Conservation (phyloP, 192 early-diverging fungal species). For the Chytriomyces sp. region DNA sequence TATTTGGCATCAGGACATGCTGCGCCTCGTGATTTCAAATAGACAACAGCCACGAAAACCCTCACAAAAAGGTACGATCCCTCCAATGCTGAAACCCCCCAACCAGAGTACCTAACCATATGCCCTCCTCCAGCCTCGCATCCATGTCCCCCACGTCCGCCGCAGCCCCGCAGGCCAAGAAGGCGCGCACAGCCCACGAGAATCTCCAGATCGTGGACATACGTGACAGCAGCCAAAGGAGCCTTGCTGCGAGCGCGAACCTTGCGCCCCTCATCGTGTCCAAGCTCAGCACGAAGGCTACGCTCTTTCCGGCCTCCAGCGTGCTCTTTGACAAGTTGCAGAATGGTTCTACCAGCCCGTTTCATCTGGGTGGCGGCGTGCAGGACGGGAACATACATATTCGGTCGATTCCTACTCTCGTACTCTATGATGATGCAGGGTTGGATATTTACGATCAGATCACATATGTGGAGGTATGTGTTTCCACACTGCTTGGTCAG, state of each 20-base stretch:
- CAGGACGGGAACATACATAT: not conserved
- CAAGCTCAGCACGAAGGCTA: not conserved
- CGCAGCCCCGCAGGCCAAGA: too few relatives aligned
- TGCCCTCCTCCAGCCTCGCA: too few relatives aligned
- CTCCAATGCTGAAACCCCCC: too few relatives aligned
- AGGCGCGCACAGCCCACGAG: too few relatives aligned
- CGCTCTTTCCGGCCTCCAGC: not conserved
- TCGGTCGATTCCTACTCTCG: slow-evolving; percentile 74
- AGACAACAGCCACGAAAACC: too few relatives aligned
- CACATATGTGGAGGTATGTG: slow-evolving; percentile 72
- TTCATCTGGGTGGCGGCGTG: not conserved
- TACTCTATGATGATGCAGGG: slow-evolving; percentile 83
- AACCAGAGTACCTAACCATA: too few relatives aligned
- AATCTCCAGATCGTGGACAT: slow-evolving; percentile 20
- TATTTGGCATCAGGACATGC: too few relatives aligned
- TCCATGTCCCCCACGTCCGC: too few relatives aligned
- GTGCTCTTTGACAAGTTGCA: not conserved
- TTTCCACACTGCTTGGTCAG: too few relatives aligned
- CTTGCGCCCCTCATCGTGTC: slow-evolving; percentile 8
- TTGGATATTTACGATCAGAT: slow-evolving; percentile 90
- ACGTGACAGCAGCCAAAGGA: not conserved
- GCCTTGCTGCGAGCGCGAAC: slow-evolving; percentile 4
- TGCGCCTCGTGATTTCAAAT: too few relatives aligned
- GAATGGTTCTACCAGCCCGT: slow-evolving; percentile 12
- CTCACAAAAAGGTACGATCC: too few relatives aligned